Evolutionary conservation across 371 early-diverging fungal genomes (phyloP), one percentile per base, ranked within the genome.

Genomic region (Actinomortierella wolfii): DNA sequence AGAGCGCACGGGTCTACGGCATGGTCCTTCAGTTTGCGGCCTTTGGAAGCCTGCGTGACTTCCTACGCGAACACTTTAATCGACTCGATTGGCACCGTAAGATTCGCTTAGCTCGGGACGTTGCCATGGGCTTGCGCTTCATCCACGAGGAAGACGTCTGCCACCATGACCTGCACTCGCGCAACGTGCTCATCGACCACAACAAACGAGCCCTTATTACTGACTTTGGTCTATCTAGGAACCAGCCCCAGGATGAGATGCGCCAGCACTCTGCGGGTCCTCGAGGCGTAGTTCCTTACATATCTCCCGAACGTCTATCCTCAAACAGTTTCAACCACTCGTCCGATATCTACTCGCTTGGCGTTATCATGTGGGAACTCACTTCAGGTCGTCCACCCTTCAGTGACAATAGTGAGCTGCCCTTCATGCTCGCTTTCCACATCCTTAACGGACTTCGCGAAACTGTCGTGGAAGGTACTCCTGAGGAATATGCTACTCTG

Each of bases 331-430:
- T 78, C 44, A 82, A 79, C 14, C 76, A 76, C 39, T 78, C 76
- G 61, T 81, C 84, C 0, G 84, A 83, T 48, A 74, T 83, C 0
- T 83, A 79, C 59, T 76, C 79, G 43, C 47, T 83, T 29, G 84
- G 84, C 11, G 69, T 83, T 39, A 76, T 83, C 48, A 79, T 83
- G 81, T 81, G 80, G 77, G 82, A 83, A 52, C 53, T 83, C 39
- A 64, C 78, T 18, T 80, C 81, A 13, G 80, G 81, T 15, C 43
- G 56, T 8, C 66, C 66, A 13, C 77, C 75, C 6, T 77, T 74
- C 29, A 55, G 55, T 20, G 66, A 71, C 40, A 65, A 66, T 46
- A 11, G 34, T 34, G 34, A 34, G 11, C 7, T 11, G 34, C 34
- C 34, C 34, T 71, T 56, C 44, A 20, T 66, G 51, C 50, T 71